Conservation (phyloP, 176 grass and related monocot genomes). For the Ananas comosus region DNA sequence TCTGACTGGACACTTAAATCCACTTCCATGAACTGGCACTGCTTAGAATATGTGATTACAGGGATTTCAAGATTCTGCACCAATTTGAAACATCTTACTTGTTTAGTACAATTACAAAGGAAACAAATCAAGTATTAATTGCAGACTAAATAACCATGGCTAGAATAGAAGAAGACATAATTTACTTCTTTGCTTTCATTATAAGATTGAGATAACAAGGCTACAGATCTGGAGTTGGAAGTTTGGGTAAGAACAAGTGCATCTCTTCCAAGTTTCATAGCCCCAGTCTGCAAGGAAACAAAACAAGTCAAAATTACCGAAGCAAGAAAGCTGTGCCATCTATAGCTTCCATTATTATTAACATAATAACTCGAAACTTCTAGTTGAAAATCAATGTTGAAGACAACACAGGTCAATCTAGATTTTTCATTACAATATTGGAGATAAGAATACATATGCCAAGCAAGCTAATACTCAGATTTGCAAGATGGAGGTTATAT, state of each 20-base stretch:
- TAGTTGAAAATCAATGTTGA: too few relatives aligned
- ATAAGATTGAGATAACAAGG: constrained; percentile 78
- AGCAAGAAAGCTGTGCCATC: not conserved
- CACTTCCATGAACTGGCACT: constrained; percentile 75
- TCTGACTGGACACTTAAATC: constrained; percentile 69
- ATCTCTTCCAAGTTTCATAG: constrained; percentile 94
- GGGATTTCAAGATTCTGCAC: constrained; percentile 87
- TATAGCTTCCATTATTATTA: not conserved
- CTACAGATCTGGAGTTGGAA: constrained; percentile 54
- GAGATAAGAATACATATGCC: too few relatives aligned
- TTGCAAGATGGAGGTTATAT: too few relatives aligned
- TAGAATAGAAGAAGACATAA: not conserved
- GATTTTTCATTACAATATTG: too few relatives aligned
- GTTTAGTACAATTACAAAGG: not conserved
- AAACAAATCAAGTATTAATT: not conserved
- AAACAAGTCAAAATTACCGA: constrained; percentile 6
- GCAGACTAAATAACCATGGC: not conserved
- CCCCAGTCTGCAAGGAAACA: constrained; percentile 56
- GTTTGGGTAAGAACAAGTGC: constrained; percentile 84
- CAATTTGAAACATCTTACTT: constrained; percentile 8
- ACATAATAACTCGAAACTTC: too few relatives aligned
- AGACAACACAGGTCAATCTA: too few relatives aligned
- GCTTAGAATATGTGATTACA: constrained; percentile 59
- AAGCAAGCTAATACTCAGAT: too few relatives aligned
- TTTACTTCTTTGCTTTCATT: constrained; percentile 71